Conservation (phyloP, 2,329 filamentous ascomycete genomes). For the Diaporthe velutina region DNA sequence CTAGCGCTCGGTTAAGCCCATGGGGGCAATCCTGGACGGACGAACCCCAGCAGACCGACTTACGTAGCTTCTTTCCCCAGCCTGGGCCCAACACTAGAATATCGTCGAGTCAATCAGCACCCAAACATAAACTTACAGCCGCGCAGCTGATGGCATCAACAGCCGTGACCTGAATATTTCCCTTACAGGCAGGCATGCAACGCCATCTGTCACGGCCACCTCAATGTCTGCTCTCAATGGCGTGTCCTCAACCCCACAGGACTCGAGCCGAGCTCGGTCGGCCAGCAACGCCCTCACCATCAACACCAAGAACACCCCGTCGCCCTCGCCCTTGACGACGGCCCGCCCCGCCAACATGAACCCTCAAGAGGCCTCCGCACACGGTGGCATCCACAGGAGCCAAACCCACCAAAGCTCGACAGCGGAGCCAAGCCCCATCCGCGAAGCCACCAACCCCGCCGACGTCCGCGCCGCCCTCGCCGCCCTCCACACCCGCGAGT, state of each 20-base stretch:
- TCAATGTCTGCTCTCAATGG: constrained; percentile 65
- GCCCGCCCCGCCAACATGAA: constrained; percentile 30
- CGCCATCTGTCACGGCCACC: constrained; percentile 51
- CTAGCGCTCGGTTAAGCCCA: not conserved
- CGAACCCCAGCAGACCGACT: not conserved
- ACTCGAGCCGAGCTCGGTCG: constrained; percentile 40
- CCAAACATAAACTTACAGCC: constrained; percentile 15
- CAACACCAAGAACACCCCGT: constrained; percentile 39
- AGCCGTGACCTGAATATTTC: constrained; percentile 29
- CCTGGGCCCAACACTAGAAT: not conserved
- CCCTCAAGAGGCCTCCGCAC: constrained; percentile 32
- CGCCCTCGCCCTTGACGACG: constrained; percentile 30
- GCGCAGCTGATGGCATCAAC: constrained; percentile 36
- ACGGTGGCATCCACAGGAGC: constrained; percentile 35
- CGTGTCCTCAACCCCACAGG: constrained; percentile 50
- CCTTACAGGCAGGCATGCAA: constrained; percentile 56
- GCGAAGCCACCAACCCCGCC: constrained; percentile 79
- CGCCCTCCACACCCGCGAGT: constrained; percentile 81
- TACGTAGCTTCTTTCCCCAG: constrained; percentile 28
- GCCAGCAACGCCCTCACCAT: constrained; percentile 41
- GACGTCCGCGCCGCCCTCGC: constrained; percentile 85
- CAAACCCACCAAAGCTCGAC: constrained; percentile 41
- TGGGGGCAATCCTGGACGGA: not conserved
- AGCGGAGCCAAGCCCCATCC: constrained; percentile 59
- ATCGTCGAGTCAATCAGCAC: not conserved